Evolutionary conservation across 2,329 filamentous ascomycete species (phyloP), one percentile per base, ranked within the genome.

Genomic region (Colletotrichum costaricense): DNA sequence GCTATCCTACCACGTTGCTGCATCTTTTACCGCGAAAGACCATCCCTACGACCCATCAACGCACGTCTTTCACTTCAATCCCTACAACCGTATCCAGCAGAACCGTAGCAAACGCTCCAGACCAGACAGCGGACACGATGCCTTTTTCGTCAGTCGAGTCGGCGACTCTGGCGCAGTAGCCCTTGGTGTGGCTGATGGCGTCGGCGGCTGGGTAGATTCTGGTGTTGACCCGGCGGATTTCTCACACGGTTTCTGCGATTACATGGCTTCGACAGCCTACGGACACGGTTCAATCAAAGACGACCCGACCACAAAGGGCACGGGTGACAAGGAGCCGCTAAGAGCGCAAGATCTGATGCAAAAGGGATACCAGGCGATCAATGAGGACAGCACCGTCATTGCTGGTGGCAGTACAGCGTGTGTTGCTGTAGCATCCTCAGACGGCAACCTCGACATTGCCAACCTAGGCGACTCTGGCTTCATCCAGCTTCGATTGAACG

Each of bases 401-500:
- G 97, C 95, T 1, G 97, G 97, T 62, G 96, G 97, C 19, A 97
- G 94, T 81, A 99, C 97, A 5, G 97, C 97, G 30, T 95, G 94
- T 76, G 90, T 99, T n/a, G 96, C 91, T 14, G 88, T 98, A 58
- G 93, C 93, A 28, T 88, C 90, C 65, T 88, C 90, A 1, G 88
- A 94, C 77, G 97, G 97, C 14, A 89, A 85, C 35, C 86, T 98
- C 58, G 94, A 98, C 79, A 91, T 97, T 67, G 97, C 97, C 74
- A 99, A 99, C 83, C 88, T 99, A 42, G 97, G 97, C 76, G 97
- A 99, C 84, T 98, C 95, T 30, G 97, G 97, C 38, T 98, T 95
- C 81, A 89, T 98, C 69, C 93, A 97, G 74, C 87, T 98, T 73
- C 92, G 95, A 16, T 89, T 94, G 30, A 97, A 96, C 77, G 94